These are phyloP conservation scores for Tilletiopsis washingtonensis DNA, from an alignment of 1,284 basidiomycete genomes.

Conservation along the genomic window DNA sequence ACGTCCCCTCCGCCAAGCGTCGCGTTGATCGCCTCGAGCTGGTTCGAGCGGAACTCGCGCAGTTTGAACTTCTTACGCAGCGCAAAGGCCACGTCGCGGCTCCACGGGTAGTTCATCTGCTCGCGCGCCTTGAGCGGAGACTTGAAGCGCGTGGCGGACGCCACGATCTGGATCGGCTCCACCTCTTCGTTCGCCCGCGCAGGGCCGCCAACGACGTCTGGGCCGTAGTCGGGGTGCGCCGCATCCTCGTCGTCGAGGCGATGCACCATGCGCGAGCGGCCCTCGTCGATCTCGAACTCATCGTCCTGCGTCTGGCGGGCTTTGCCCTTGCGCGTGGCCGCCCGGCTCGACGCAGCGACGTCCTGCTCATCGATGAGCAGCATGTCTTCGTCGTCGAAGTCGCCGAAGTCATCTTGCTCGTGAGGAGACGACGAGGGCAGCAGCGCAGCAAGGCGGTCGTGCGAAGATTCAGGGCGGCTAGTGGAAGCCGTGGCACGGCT, in stretches of 20 bases:
- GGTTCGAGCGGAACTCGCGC: conserved; percentile 67
- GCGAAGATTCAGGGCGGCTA: too few species aligned
- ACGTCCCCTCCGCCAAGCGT: conserved; percentile 75
- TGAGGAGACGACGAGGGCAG: too few species aligned
- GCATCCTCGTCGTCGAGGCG: too few species aligned
- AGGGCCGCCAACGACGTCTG: neutral
- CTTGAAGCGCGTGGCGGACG: neutral
- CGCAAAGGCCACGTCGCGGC: conserved; percentile 58
- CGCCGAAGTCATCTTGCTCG: too few species aligned
- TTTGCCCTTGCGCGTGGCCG: too few species aligned
- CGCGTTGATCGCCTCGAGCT: conserved; percentile 76
- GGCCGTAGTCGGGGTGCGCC: neutral
- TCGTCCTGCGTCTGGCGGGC: too few species aligned
- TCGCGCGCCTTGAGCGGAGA: neutral
- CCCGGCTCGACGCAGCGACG: too few species aligned
- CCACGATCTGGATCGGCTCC: neutral
- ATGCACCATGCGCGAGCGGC: neutral
- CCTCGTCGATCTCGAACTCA: neutral
- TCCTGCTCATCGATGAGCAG: too few species aligned
- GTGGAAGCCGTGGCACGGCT: too few species aligned
- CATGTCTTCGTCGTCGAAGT: too few species aligned
- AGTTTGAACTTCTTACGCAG: conserved; percentile 65
- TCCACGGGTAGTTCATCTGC: conserved; percentile 49
- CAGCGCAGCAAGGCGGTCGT: too few species aligned
- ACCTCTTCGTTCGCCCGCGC: neutral